Evolutionary conservation across 2,329 filamentous ascomycete genomes (phyloP).

Genomic region (Nemania abortiva): DNA sequence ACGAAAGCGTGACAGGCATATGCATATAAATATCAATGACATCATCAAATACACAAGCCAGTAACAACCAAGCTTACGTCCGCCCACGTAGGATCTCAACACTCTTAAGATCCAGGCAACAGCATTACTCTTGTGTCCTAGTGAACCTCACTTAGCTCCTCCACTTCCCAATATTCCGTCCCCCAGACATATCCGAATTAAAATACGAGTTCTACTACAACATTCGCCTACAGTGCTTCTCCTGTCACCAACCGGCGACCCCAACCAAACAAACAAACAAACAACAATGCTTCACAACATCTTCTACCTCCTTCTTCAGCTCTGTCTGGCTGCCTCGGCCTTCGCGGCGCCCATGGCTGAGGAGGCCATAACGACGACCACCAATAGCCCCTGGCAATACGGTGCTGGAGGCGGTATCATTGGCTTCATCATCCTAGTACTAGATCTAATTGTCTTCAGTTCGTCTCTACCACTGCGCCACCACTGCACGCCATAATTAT

Average conservation of each 20-base stretch:
- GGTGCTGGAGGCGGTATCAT: slow-evolving; percentile 72
- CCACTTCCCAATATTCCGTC: neutral
- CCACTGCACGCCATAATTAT: neutral
- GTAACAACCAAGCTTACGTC: neutral
- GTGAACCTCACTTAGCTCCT: neutral
- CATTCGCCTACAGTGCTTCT: neutral
- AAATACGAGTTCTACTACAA: neutral
- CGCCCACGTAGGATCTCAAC: neutral
- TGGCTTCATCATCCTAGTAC: slow-evolving; percentile 70
- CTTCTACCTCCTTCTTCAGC: slow-evolving; percentile 63
- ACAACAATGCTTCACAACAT: slow-evolving; percentile 50
- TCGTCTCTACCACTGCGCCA: slow-evolving; percentile 49
- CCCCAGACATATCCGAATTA: neutral
- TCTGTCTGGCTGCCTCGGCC: slow-evolving; percentile 63
- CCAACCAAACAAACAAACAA: neutral
- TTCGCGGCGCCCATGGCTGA: slow-evolving; percentile 61
- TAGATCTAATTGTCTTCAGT: slow-evolving; percentile 74
- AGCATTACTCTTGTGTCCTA: neutral
- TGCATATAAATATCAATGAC: slow-evolving; percentile 28
- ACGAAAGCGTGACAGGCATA: neutral
- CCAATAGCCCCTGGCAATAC: slow-evolving; percentile 65
- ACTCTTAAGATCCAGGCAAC: slow-evolving; percentile 21
- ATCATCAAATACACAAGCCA: slow-evolving; percentile 12
- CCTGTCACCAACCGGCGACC: neutral
- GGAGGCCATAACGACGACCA: slow-evolving; percentile 54